These are phyloP conservation scores for Citrus inodora DNA, from an alignment of 345 rosid species.

Conservation along the genomic window DNA sequence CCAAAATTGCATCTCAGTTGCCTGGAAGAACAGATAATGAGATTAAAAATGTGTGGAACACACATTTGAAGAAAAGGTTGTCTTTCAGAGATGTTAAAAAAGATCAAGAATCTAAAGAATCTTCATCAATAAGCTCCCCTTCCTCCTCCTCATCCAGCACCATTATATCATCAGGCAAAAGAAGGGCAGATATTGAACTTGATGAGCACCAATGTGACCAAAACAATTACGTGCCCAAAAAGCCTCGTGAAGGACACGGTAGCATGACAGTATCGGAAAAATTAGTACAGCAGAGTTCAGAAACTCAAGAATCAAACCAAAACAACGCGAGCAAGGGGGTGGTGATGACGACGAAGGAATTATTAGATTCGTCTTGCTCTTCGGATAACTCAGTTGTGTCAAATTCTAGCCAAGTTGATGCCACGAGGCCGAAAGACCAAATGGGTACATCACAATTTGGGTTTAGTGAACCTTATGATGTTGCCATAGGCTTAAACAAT, in stretches of 20 bases:
- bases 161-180: neutral
- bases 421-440: conserved; percentile 12
- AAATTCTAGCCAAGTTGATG: conserved; percentile 17
- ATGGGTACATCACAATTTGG: conserved; percentile 7
- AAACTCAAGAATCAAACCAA: neutral
- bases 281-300: neutral
- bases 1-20: conserved; percentile 73
- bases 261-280: neutral
- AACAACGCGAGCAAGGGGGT: conserved; percentile 14
- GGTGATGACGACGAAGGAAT: neutral
- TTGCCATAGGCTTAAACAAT: conserved; percentile 6
- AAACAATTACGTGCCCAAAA: conserved; percentile 21
- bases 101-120: conserved; percentile 17
- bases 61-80: conserved; percentile 65
- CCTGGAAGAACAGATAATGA: conserved; percentile 95
- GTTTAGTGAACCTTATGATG: neutral
- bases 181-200: neutral
- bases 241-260: neutral
- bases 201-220: conserved; percentile 11
- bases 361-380: conserved; percentile 35
- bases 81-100: conserved; percentile 8
- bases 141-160: conserved; percentile 34
- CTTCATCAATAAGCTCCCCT: conserved; percentile 21
- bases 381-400: conserved; percentile 32
- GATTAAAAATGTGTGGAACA: conserved; percentile 91